phyloP scores from a whole-genome alignment of 352 stramenopile genomes.

The Phytophthora foliorum region DNA sequence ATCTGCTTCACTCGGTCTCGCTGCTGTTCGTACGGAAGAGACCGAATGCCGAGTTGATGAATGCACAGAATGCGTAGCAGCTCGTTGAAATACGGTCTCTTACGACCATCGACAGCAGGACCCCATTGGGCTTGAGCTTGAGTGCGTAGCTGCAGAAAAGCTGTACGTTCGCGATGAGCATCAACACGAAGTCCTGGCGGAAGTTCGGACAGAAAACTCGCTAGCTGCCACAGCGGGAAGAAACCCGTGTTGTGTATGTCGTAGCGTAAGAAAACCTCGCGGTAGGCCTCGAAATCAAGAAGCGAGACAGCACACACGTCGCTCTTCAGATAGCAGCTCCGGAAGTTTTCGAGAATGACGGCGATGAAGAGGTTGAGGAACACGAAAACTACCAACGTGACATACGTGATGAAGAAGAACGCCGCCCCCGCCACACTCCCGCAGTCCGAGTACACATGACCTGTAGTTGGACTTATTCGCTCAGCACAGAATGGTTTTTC shows the following conservation, averaged over 20 bases:
- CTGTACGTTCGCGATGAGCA: conserved; percentile 47
- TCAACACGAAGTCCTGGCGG: conserved; percentile 64
- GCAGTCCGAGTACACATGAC: conserved; percentile 66
- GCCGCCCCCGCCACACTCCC: conserved; percentile 53
- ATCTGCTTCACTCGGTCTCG: conserved; percentile 87
- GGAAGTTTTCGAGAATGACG: conserved; percentile 87
- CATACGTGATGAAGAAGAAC: conserved; percentile 78
- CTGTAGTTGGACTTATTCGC: conserved; percentile 39
- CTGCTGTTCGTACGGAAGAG: conserved; percentile 83
- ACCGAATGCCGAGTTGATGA: conserved; percentile 83
- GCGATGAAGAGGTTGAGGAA: conserved; percentile 89
- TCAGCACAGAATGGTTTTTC: conserved; percentile 69
- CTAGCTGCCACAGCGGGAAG: conserved; percentile 78
- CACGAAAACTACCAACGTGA: conserved; percentile 83
- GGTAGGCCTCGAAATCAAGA: conserved; percentile 81
- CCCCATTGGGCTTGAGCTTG: conserved; percentile 72
- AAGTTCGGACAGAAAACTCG: conserved; percentile 63
- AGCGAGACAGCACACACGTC: conserved; percentile 81
- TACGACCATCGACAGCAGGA: conserved; percentile 33
- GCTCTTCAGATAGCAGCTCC: conserved; percentile 80
- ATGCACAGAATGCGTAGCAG: conserved; percentile 81
- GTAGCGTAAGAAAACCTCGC: conserved; percentile 74
- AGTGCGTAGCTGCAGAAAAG: conserved; percentile 76
- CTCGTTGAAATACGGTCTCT: conserved; percentile 82
- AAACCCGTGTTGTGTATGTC: conserved; percentile 60